Evolutionary conservation across 1,139 yeast genomes (phyloP).

Genomic region (Saccharomycopsis hybrid): DNA sequence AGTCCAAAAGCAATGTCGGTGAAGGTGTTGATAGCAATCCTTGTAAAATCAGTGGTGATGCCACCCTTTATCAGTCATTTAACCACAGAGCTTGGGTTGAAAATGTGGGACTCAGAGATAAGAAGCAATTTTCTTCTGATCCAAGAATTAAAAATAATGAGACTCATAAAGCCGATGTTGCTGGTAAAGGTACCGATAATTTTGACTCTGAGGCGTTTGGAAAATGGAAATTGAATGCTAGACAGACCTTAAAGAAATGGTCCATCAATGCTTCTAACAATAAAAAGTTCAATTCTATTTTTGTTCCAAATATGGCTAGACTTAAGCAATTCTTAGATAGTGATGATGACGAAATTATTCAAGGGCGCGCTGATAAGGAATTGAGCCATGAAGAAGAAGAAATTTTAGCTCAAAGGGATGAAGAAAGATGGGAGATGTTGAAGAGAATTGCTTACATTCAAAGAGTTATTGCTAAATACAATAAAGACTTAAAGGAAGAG

Average conservation of each 20-base stretch:
- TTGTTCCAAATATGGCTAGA: conserved; percentile 54
- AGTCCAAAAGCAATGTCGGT: conserved; percentile 21
- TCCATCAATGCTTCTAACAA: conserved; percentile 40
- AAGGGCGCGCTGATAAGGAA: background rate
- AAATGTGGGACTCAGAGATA: conserved; percentile 77
- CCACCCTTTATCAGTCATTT: conserved; percentile 54
- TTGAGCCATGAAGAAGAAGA: conserved; percentile 37
- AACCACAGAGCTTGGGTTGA: conserved; percentile 87
- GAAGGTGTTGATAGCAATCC: conserved; percentile 27
- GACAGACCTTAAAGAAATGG: conserved; percentile 48
- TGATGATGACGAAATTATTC: conserved; percentile 23
- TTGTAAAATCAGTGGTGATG: background rate
- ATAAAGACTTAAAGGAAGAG: no score
- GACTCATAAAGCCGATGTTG: conserved; percentile 63
- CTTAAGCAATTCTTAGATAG: conserved; percentile 44
- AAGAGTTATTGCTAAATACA: conserved; percentile 45
- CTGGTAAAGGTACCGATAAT: conserved; percentile 67
- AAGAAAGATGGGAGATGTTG: conserved; percentile 61
- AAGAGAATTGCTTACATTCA: conserved; percentile 66
- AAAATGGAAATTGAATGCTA: conserved; percentile 47
- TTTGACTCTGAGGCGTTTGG: conserved; percentile 41
- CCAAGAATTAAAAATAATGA: conserved; percentile 66
- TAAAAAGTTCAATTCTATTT: conserved; percentile 33
- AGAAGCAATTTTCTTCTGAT: conserved; percentile 74
- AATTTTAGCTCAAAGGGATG: conserved; percentile 42